Evolutionary conservation across 495 filamentous ascomycete species (phyloP), one percentile per base, ranked within the genome.

Genomic region (Penicillium bovifimosum): DNA sequence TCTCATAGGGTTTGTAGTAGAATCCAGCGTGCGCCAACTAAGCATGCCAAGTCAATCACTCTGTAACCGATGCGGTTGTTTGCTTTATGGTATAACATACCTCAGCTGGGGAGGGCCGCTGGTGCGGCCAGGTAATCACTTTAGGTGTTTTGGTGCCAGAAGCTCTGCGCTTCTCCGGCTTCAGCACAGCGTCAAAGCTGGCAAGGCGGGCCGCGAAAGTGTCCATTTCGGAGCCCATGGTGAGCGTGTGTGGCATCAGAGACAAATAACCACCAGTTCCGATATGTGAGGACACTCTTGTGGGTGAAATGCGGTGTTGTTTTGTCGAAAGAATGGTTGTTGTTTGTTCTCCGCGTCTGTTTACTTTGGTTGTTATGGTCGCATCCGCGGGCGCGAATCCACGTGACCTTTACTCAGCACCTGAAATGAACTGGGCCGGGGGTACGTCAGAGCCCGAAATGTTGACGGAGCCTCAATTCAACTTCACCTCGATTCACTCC

Each of bases 11-110:
- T 43, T 86, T 80, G 69, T 87, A 98, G 74, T 82, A 90, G 70
- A 98, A 95, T 8, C 93, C 93, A 52, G 92, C 93, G 59, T 81
- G 79, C 7, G 92, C 93, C 61, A 97, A 83, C 87, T 95, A 60
- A 10, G 41, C 11, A n/a, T n/a, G 36, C 58, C 41, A 16, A 64
- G 55, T 57, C 28, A 59, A 60, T 48, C 6, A 16, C 28, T 39
- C 60, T 52, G 55, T 35, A 18, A 33, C 13, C 1, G 16, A 35
- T n/a, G 10, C 18, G 31, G 3, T 5, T 16, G 9, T 27, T 41
- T 13, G n/a, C 18, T 14, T 20, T 20, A 3, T n/a, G 7, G 17
- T 0, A 5, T 16, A 31, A 68, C 78, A 56, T 70, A 91, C 87
- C 61, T 86, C 76, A 50, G 79, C 77, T 14, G 86, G 78, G 0